These are phyloP conservation scores for Candida ipomoeae DNA, from an alignment of 805 yeast species.

Conservation along the genomic window DNA sequence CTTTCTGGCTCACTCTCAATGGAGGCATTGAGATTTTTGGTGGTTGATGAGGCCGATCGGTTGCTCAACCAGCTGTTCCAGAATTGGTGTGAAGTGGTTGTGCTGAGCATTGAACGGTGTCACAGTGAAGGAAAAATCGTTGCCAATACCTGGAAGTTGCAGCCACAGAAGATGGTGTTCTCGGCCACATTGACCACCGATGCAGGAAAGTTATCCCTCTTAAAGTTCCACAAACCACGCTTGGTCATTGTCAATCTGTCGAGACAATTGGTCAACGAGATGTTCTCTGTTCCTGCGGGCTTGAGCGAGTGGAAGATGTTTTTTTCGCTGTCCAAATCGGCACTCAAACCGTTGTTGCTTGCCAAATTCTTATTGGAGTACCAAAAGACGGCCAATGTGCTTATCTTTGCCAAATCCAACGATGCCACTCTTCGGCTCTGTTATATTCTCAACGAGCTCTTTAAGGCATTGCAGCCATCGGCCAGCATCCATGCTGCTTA, in stretches of 20 bases:
- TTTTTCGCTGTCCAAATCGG: conserved; percentile 33
- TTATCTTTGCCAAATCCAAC: conserved; percentile 71
- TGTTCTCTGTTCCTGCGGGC: conserved; percentile 57
- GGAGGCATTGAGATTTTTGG: conserved; percentile 53
- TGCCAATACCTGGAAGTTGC: conserved; percentile 31
- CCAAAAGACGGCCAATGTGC: conserved; percentile 38
- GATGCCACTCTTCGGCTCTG: conserved; percentile 83
- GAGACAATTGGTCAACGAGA: conserved; percentile 43
- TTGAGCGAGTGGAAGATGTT: conserved; percentile 45
- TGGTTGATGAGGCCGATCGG: conserved; percentile 81
- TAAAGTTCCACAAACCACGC: conserved; percentile 69
- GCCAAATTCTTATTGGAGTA: conserved; percentile 46
- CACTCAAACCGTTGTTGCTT: conserved; percentile 72
- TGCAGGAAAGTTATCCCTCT: conserved; percentile 74
- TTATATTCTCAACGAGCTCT: conserved; percentile 49
- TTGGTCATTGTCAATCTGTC: conserved; percentile 67
- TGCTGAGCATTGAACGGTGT: conserved; percentile 31
- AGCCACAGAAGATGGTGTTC: conserved; percentile 65
- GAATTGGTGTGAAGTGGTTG: conserved; percentile 74
- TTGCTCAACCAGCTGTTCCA: conserved; percentile 85
- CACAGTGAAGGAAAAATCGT: conserved; percentile 16
- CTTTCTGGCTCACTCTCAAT: conserved; percentile 41
- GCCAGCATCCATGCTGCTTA: conserved; percentile 27
- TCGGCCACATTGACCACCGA: conserved; percentile 94
- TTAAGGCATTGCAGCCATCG: conserved; percentile 18